These are phyloP conservation scores for Nephelium lappaceum DNA, from an alignment of 345 rosid genomes.

Conservation along the genomic window DNA sequence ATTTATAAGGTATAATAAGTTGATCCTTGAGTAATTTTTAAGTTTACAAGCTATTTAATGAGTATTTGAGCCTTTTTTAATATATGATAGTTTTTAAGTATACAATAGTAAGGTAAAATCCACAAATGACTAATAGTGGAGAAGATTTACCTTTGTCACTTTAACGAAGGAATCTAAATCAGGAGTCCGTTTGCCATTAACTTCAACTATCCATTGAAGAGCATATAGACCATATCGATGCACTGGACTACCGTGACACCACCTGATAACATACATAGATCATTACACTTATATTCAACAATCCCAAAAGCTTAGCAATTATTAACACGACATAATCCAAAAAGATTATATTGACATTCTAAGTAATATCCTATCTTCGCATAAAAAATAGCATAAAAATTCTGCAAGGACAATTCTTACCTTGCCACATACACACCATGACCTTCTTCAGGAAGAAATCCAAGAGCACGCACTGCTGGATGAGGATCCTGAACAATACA, in stretches of 20 bases:
- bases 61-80: neutral
- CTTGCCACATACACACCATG: slow-evolving; percentile 92
- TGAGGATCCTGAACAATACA: slow-evolving; percentile 91
- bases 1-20: neutral
- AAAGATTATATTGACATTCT: neutral
- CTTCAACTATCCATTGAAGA: slow-evolving; percentile 93
- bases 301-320: no score
- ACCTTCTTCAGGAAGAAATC: slow-evolving; percentile 98
- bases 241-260: slow-evolving; percentile 94
- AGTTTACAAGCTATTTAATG: neutral
- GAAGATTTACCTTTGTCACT: slow-evolving; percentile 65
- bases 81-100: neutral
- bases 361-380: neutral
- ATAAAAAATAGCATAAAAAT: neutral
- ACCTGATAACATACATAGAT: slow-evolving; percentile 46
- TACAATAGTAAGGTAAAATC: neutral
- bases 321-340: neutral
- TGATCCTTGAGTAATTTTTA: neutral
- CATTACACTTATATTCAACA: neutral
- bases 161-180: slow-evolving; percentile 72
- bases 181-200: slow-evolving; percentile 85
- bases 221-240: slow-evolving; percentile 84
- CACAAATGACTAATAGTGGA: neutral
- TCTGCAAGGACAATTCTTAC: slow-evolving; percentile 32
- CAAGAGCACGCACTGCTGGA: slow-evolving; percentile 95